Conservation (phyloP, 179 eudicot genomes). For the Kewa caespitosa region DNA sequence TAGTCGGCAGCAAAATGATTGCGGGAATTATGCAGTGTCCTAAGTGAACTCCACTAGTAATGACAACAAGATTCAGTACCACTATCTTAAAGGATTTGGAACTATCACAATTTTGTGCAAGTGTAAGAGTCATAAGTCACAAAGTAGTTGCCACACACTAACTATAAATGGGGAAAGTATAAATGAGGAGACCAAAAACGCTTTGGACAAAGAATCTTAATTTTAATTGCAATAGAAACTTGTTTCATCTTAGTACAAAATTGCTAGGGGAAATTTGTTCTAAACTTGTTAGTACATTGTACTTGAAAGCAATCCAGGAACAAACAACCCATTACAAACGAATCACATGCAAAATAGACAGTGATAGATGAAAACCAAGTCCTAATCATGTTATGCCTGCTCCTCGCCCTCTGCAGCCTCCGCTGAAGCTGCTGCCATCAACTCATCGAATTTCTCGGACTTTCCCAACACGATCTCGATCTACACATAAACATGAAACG, state of each 20-base stretch:
- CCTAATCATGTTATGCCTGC: conserved; percentile 11
- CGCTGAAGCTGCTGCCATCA: conserved; percentile 63
- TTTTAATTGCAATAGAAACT: too few species aligned
- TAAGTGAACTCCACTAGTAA: neutral
- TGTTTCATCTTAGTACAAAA: conserved; percentile 11
- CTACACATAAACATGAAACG: conserved; percentile 27
- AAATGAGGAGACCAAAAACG: too few species aligned
- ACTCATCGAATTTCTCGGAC: conserved; percentile 82
- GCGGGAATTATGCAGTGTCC: neutral
- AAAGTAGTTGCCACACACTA: too few species aligned
- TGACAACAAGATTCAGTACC: too few species aligned
- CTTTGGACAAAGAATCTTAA: too few species aligned
- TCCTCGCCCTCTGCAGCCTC: conserved; percentile 20
- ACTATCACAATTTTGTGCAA: too few species aligned
- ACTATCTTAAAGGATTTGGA: too few species aligned
- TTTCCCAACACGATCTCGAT: conserved; percentile 77
- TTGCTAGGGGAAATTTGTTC: conserved; percentile 1
- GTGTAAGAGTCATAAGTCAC: too few species aligned
- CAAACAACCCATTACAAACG: conserved; percentile 7
- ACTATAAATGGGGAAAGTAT: too few species aligned
- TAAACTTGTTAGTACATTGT: conserved; percentile 7
- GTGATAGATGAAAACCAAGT: neutral
- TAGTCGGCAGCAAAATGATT: neutral
- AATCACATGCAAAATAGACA: neutral
- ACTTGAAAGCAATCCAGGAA: neutral